Base-by-base conservation (phyloP, 768 basidiomycete genomes). In the Mycena venus region DNA sequence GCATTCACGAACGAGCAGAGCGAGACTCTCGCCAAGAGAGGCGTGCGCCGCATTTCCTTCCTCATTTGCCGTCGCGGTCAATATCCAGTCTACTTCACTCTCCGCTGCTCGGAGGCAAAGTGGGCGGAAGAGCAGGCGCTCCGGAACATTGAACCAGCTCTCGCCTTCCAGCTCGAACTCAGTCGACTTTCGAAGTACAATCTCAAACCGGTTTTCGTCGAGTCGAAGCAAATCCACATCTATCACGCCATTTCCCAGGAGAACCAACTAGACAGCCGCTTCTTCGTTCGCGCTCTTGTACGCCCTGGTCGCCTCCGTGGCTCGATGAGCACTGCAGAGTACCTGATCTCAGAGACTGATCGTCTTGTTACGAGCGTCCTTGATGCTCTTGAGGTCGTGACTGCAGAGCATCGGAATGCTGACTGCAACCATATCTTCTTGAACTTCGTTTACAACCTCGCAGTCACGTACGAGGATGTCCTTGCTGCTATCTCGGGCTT, bases 371-470 rank as follows among this genome's bases (percentile, higher is more conserved):
- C 96, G 49, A 94, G 91, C 79, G 92, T 99, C 78, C 88, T 99
- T 74, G 98, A 99, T 83, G 95, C 97, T 3, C 90, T 99, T 34
- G 98, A 99, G 83, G 94, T 99, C 67, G 96, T 98, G 80, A 93
- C 91, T 78, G 95, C 95, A 10, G 91, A 96, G 79, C 89, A 97
- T 79, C 92, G 97, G 73, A 96, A 94, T 77, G 95, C 98, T 4
- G 98, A 99, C 81, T 97, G 96, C 87, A 99, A 99, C 84, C 97
- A 99, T 83, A 98, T 99, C 82, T 97, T 96, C 87, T 93, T 99
- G 92, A 99, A 99, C 88, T 99, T 99, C 83, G 93, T 99, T 79
- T 99, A 99, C 90, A 96, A 95, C 82, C 93, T 99, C 55, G 91
- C 93, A 32, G 97, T 99, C 74, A 93, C 93, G 38, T 99, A 99